These are phyloP conservation scores for Colletotrichum tofieldiae DNA, from an alignment of 2,329 filamentous ascomycete genomes.

Conservation along the genomic window DNA sequence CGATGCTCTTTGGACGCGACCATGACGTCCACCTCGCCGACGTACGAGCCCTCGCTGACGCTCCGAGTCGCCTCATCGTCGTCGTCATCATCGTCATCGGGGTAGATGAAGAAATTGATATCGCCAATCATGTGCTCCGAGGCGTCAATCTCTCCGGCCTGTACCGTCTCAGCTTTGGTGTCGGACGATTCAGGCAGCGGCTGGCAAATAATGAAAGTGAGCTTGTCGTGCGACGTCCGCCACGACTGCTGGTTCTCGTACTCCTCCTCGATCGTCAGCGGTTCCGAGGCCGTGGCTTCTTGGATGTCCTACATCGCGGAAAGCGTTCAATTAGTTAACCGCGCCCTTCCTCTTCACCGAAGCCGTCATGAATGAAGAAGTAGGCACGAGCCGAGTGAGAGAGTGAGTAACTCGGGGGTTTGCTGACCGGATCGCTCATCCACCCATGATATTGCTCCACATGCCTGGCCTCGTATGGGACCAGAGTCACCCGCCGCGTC, in stretches of 20 bases:
- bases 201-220: slow-evolving; percentile 90
- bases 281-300: slow-evolving; percentile 89
- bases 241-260: slow-evolving; percentile 93
- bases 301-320: slow-evolving; percentile 74
- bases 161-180: slow-evolving; percentile 14
- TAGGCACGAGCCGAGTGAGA: not conserved
- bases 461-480: slow-evolving; percentile 87
- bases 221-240: slow-evolving; percentile 85
- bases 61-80: slow-evolving; percentile 51
- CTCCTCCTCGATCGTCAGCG: slow-evolving; percentile 84
- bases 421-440: slow-evolving; percentile 85
- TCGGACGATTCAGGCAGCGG: slow-evolving; percentile 51
- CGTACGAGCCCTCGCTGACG: slow-evolving; percentile 47
- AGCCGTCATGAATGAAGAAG: not conserved
- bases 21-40: slow-evolving; percentile 91
- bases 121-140: slow-evolving; percentile 78
- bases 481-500: slow-evolving; percentile 78
- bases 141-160: slow-evolving; percentile 66
- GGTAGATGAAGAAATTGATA: slow-evolving; percentile 84
- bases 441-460: slow-evolving; percentile 88
- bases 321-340: not conserved
- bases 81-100: slow-evolving; percentile 68
- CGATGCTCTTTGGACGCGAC: slow-evolving; percentile 75
- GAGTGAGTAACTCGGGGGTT: not conserved
- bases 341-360: no score